Evolutionary conservation across 202 grass and related monocot genomes (phyloP), one percentile per base, ranked within the genome.

Genomic region (Panicum hallii): DNA sequence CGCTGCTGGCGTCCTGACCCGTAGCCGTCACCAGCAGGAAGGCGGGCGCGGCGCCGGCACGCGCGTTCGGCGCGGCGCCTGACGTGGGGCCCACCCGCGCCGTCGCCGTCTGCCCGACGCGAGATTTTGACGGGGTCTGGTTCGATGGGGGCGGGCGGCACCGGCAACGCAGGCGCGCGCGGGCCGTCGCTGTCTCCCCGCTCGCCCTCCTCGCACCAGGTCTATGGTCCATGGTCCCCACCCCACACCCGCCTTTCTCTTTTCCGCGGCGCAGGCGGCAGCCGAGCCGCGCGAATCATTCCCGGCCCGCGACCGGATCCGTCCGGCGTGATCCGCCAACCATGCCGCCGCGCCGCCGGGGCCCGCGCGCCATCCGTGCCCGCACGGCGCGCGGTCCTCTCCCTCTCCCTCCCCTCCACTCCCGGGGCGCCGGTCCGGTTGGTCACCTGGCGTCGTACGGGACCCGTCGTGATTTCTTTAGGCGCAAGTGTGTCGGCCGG

Each of bases 311-410:
- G 87, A 62, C 69, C 69, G 72, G 76, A 80, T 75, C 75, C 81
- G n/a, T 48, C 9, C 36, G 36, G 63, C 61, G 50, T 61, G 32
- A 89, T 89, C 87, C 75, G 87, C 69, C 82, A 68, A 43, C 75
- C n/a, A 66, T 41, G 80, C 47, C 34, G 26, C 42, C 2, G 23
- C 30, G 72, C 64, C 55, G 64, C 66, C 66, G 26, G 74, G 72
- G 41, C 64, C 62, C 73, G n/a, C 63, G 11, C 17, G 32, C 63
- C 9, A 10, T 28, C 15, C 78, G 78, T 80, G 79, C 79, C 45
- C 32, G 79, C 79, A 45, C 79, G 79, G 79, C 79, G 79, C 67
- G 53, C 66, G 77, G 63, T 38, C 77, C 63, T 10, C 6, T 0
- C 32, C 4, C 2, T 1, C 6, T 2, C 1, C 11, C 9, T 2